Base-by-base conservation (phyloP, 345 rosid genomes). In the Mercurialis annua region DNA sequence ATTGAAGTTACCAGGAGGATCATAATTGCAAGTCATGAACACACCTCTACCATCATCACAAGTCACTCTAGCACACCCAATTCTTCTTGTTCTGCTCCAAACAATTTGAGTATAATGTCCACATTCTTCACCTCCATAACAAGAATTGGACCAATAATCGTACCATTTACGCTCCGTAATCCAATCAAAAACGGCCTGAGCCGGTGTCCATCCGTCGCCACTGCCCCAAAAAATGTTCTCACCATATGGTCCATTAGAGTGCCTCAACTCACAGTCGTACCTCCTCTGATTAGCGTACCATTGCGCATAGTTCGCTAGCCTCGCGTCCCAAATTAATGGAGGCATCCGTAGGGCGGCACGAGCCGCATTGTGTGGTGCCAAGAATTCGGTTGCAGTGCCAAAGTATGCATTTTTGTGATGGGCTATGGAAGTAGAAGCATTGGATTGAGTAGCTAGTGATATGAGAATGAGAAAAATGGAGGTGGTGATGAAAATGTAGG, bases 191-290 rank as follows among this genome's bases (percentile, higher is more conserved):
- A 75, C 96, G 0, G 97, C 98, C 80, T 88, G 83, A 0, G 75
- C 81, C 30, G 97, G 87, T 55, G 69, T 76, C 96, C 93, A 90
- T 34, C 76, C 87, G 0, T 44, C 10, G 40, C 98, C 98, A 33
- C 98, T 90, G 15, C 98, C 98, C 98, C 98, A 92, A 47, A 92
- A 92, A 30, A 92, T 81, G 72, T 92, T 92, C 85, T 92, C 98
- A 6, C 98, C 98, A 24, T 81, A 90, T 1, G 90, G 85, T 1
- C 98, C 97, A 2, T 88, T 84, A 0, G 98, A 92, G 64, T 92
- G 98, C 71, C 46, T 71, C 66, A 92, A 27, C 0, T 77, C 81
- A 44, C 98, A 92, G 77, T 92, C 98, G 8, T 12, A 56, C 52
- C 84, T 77, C 73, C 98, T 81, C 53, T 78, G 85, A 67, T 77